Conservation (phyloP, 169 alveolate genomes). For the Plasmodium relictum region DNA sequence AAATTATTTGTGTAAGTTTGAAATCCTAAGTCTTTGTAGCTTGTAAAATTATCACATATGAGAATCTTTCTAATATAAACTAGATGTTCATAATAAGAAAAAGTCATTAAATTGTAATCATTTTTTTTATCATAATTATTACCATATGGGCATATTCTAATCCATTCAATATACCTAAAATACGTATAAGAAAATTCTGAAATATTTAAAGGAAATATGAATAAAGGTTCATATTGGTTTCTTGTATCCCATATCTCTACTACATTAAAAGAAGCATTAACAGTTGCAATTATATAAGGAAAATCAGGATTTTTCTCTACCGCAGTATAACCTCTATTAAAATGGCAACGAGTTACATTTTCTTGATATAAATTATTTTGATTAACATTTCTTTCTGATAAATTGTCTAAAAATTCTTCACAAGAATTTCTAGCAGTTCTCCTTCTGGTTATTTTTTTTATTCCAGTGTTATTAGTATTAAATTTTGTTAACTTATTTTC, state of each 20-base stretch:
- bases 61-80: constrained; percentile 45
- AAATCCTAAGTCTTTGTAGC: constrained; percentile 61
- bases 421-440: neutral
- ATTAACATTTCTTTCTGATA: neutral
- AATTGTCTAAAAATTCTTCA: neutral
- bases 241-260: constrained; percentile 84
- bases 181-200: constrained; percentile 78
- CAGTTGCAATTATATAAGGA: constrained; percentile 80
- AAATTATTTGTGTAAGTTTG: constrained; percentile 28
- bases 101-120: constrained; percentile 29
- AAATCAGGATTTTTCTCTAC: constrained; percentile 79
- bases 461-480: constrained; percentile 7
- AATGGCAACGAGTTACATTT: constrained; percentile 18
- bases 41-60: constrained; percentile 52
- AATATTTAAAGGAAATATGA: constrained; percentile 83
- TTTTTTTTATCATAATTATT: neutral
- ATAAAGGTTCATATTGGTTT: constrained; percentile 80
- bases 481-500: constrained; percentile 34
- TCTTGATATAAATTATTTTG: constrained; percentile 12
- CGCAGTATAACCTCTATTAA: constrained; percentile 81
- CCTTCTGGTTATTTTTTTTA: constrained; percentile 11
- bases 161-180: constrained; percentile 84
- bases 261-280: constrained; percentile 77
- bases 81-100: constrained; percentile 45
- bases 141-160: constrained; percentile 13